Conservation (phyloP, 2,329 filamentous ascomycete species). For the Hymenoscyphus linearis region DNA sequence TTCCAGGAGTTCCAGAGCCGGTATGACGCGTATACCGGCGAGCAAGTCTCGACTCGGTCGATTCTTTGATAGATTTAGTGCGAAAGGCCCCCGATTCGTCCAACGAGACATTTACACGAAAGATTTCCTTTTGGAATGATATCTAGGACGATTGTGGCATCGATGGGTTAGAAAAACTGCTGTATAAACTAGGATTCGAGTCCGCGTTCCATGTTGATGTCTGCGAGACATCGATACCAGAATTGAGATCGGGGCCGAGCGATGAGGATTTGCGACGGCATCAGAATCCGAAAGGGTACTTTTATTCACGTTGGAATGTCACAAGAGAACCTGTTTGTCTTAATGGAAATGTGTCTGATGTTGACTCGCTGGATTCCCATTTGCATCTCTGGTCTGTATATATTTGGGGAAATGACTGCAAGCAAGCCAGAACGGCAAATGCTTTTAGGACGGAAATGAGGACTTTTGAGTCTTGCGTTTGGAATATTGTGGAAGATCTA, state of each 20-base stretch:
- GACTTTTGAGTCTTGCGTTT: neutral
- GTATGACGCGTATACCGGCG: neutral
- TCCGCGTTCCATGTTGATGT: too few species aligned
- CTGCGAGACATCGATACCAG: too few species aligned
- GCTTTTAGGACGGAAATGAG: neutral
- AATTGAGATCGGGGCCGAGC: too few species aligned
- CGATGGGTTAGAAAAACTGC: too few species aligned
- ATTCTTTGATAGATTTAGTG: neutral
- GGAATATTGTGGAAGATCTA: neutral
- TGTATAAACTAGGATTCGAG: too few species aligned
- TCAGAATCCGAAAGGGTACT: neutral
- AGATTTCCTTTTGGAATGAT: too few species aligned
- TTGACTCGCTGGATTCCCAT: neutral
- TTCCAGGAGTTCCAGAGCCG: neutral
- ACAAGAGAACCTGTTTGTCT: neutral
- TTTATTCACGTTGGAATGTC: neutral
- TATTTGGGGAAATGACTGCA: neutral
- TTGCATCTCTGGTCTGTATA: neutral
- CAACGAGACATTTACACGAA: too few species aligned
- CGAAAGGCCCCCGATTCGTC: too few species aligned
- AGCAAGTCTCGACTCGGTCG: neutral
- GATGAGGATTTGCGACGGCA: neutral
- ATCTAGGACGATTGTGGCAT: too few species aligned
- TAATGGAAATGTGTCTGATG: neutral
- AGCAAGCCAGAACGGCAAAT: neutral